Conservation (phyloP, 2,329 filamentous ascomycete genomes). For the Akanthomyces muscarius region DNA sequence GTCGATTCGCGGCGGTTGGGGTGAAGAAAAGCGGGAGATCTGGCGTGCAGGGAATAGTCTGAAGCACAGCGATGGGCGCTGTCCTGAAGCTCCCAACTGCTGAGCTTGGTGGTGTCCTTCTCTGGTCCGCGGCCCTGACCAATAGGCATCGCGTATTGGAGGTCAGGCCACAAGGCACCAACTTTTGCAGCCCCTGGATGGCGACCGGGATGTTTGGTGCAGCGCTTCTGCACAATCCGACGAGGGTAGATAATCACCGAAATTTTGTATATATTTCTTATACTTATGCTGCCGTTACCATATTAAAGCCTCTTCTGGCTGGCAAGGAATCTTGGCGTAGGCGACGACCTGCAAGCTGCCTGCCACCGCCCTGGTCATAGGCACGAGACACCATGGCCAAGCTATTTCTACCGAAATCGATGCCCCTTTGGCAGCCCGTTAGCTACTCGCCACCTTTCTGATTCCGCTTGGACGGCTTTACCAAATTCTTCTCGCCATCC, state of each 20-base stretch:
- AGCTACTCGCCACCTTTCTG: conserved; percentile 32
- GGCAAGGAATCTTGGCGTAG: neutral
- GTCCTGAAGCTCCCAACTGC: conserved; percentile 16
- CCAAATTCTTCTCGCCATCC: conserved; percentile 39
- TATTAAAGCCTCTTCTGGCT: neutral
- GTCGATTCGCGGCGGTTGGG: neutral
- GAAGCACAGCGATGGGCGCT: neutral
- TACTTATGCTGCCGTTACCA: neutral
- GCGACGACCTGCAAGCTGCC: neutral
- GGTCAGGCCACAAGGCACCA: conserved; percentile 38
- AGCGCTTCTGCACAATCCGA: neutral
- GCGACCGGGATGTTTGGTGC: neutral
- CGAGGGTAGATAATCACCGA: neutral
- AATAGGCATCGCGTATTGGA: conserved; percentile 25
- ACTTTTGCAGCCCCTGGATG: conserved; percentile 20
- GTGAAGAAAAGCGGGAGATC: neutral
- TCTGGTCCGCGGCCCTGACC: conserved; percentile 19
- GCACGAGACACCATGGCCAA: neutral
- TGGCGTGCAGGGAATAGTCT: conserved; percentile 3
- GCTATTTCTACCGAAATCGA: neutral
- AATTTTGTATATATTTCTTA: neutral
- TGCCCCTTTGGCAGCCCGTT: conserved; percentile 18
- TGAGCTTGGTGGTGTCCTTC: conserved; percentile 19
- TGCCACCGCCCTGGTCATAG: neutral
- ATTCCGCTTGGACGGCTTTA: conserved; percentile 29